These are phyloP conservation scores for Populus hybrid DNA, from an alignment of 441 rosid species.

Conservation along the genomic window DNA sequence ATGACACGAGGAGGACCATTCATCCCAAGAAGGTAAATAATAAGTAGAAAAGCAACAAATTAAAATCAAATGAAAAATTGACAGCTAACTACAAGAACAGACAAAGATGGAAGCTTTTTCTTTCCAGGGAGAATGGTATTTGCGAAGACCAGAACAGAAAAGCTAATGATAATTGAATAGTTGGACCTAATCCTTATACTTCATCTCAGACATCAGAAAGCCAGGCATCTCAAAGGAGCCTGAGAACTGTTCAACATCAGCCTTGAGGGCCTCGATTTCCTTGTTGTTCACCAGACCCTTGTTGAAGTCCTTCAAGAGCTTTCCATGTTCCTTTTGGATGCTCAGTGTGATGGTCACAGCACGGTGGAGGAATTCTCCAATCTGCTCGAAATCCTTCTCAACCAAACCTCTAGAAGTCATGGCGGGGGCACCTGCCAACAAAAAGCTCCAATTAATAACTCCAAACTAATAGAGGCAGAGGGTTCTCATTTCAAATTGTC, in stretches of 20 bases:
- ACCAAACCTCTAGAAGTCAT: conserved; percentile 97
- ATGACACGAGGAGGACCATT: not conserved
- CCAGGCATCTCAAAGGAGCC: conserved; percentile 93
- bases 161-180: not conserved
- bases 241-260: conserved; percentile 86
- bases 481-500: not conserved
- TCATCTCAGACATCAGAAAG: conserved; percentile 80
- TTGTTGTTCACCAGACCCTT: conserved; percentile 93
- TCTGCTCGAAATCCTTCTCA: conserved; percentile 92
- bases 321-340: conserved; percentile 82
- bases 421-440: conserved; percentile 77
- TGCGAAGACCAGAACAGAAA: not conserved
- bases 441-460: not conserved
- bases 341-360: conserved; percentile 73
- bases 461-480: not conserved
- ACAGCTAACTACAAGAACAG: conserved; percentile 13
- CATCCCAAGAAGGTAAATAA: not conserved
- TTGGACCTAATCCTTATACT: conserved; percentile 47
- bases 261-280: conserved; percentile 78
- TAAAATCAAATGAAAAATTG: not conserved
- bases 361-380: conserved; percentile 89
- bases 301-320: conserved; percentile 97
- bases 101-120: not conserved
- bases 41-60: too few relatives aligned
- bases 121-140: not conserved